Evolutionary conservation across 1,284 basidiomycete species (phyloP), one percentile per base, ranked within the genome.

Genomic region (Trichosporon inkin): DNA sequence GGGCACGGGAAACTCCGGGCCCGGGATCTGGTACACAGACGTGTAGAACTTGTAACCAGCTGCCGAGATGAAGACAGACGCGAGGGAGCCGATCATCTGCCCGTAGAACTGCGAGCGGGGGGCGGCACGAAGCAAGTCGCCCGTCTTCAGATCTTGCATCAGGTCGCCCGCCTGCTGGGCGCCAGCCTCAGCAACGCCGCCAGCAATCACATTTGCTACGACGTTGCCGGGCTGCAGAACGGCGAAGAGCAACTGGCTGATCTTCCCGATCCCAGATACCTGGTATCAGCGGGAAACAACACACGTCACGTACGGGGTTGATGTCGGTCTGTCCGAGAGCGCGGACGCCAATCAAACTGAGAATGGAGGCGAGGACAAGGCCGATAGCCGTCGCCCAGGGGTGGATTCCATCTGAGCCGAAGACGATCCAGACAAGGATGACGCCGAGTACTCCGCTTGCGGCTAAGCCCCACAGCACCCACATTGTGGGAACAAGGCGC

Each of bases 81-180:
- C 82, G 0, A 86, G 83, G 10, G 89, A 92, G 28, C 92, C 92
- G 61, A 95, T 87, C 60, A 96, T 80, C 76, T 96, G 91, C 10
- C 88, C 88, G 69, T 86, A 92, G 74, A 93, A 93, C 69, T 92
- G 90, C 2, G 88, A 88, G 70, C 90, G 82, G 22, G 90, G 90
- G 10, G 90, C 92, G 6, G 90, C 92, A 63, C 85, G 85, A 55
- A 94, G 84, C 19, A 97, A 82, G 72, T 93, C 88, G 0, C 95
- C 95, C 1, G 94, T 97, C 80, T 98, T 98, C 67, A 97, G 82
- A 76, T 98, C 95, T 80, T 98, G 94, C 93, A 98, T 97, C 17
- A 98, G 84, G 75, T 98, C 94, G 16, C 94, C 95, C 8, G 94
- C 92, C 86, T 96, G 92, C 79, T 90, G 90, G 22, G 94, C 94